Conservation (phyloP, 768 basidiomycete genomes). For the Daedaleopsis nitida region DNA sequence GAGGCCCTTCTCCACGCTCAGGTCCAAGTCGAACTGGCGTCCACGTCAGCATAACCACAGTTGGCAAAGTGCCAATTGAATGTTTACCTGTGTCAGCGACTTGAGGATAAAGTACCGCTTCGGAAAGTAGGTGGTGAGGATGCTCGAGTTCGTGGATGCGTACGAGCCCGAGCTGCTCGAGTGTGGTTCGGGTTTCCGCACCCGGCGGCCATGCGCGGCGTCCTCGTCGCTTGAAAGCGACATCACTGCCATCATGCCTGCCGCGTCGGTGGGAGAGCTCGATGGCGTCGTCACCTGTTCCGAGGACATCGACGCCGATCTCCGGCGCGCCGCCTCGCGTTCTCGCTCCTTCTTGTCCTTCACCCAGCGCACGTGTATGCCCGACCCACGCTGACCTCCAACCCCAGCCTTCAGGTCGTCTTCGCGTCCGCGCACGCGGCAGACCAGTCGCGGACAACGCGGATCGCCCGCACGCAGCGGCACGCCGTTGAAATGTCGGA, state of each 20-base stretch:
- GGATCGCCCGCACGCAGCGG: conserved; percentile 70
- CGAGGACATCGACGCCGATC: conserved; percentile 23
- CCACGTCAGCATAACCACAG: background rate
- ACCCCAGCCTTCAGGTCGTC: conserved; percentile 91
- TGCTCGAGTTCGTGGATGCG: conserved; percentile 82
- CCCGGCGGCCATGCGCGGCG: conserved; percentile 4
- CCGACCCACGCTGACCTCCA: conserved; percentile 85
- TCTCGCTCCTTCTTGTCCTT: conserved; percentile 55
- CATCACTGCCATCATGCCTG: conserved; percentile 30
- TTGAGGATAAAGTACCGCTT: conserved; percentile 93
- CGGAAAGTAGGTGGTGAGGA: conserved; percentile 77
- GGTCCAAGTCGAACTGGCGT: conserved; percentile 70
- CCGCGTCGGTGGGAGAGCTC: conserved; percentile 24
- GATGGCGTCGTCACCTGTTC: conserved; percentile 19
- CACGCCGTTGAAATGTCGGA: conserved; percentile 70
- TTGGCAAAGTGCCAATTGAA: background rate
- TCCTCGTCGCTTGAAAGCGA: conserved; percentile 46
- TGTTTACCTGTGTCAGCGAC: conserved; percentile 70
- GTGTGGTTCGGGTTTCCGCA: conserved; percentile 29
- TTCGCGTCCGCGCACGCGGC: conserved; percentile 75
- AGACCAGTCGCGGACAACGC: conserved; percentile 78
- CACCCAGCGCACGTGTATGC: conserved; percentile 84
- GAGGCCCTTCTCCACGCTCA: conserved; percentile 73
- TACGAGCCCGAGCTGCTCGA: conserved; percentile 69
- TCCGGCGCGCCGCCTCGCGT: conserved; percentile 23